A percentile compares a stretch with the other conserved stretches of the same genome.
Evolutionary conservation across 2,329 filamentous ascomycete species (phyloP).

Genomic region (Colletotrichum caudatum): DNA sequence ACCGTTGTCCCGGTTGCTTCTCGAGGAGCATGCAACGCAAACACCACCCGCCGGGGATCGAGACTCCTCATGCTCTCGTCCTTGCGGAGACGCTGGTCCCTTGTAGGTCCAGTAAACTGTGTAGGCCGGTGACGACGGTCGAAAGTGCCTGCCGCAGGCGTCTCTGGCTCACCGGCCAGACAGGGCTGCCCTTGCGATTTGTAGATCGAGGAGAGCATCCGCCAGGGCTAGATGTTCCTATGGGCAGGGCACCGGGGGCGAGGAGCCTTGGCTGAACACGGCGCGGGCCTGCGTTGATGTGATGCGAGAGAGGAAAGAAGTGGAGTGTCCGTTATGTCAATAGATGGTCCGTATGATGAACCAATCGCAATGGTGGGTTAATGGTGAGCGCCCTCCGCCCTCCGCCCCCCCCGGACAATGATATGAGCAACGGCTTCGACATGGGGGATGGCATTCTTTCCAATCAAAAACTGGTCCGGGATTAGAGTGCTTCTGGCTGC

Average conservation of each 20-base stretch:
- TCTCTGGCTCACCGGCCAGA: constrained; percentile 2
- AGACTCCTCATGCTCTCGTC: not conserved
- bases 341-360: not conserved
- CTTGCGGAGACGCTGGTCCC: not conserved
- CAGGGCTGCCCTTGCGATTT: constrained; percentile 11
- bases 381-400: not conserved
- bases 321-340: constrained; percentile 2
- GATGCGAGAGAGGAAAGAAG: constrained; percentile 13
- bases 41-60: not conserved
- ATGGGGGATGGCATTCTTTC: not conserved
- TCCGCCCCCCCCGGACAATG: too few relatives aligned
- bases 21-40: constrained; percentile 1
- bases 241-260: not conserved
- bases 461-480: not conserved
- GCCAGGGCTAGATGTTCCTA: not conserved
- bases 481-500: not conserved
- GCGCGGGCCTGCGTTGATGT: not conserved
- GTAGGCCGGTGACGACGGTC: not conserved
- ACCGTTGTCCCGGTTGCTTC: not conserved
- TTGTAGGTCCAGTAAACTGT: not conserved
- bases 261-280: not conserved
- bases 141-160: not conserved
- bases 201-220: constrained; percentile 10
- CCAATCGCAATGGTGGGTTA: not conserved
- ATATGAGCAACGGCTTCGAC: not conserved